Evolutionary conservation across 306 rosid genomes (phyloP), one percentile per base, ranked within the genome.

Genomic region (Adenanthera pavonina): DNA sequence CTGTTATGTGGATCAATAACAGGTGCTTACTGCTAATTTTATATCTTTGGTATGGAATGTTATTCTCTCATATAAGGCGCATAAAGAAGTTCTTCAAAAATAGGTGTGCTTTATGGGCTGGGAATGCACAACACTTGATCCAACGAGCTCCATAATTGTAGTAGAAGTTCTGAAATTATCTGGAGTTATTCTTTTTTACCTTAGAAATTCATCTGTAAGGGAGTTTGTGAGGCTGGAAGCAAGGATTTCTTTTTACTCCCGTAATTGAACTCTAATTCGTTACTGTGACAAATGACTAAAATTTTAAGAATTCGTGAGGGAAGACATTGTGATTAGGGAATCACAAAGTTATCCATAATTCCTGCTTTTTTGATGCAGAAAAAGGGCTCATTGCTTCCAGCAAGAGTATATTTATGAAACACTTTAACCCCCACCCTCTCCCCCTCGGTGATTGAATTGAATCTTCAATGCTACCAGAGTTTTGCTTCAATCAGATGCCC

Each of bases 21-120:
- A 95, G 98, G 99, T 95, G 65, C 98, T 95, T 82, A 94, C 96
- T 71, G 98, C 99, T 43, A 95, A 95, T 79, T 73, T 89, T 80
- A 43, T 95, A 80, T 88, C 99, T 77, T 77, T 95, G 79, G 84
- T 81, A 43, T 95, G 99, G 97, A 93, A 95, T 88, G 99, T 95
- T n/a, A 89, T 95, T 83, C 97, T 95, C 82, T 95, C 98, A 52
- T 95, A 87, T 69, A 95, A 85, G 92, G 94, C 99, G 69, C 99
- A 93, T 92, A 92, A 84, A 65, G 95, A 91, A 87, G 87, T 95
- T 74, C 75, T 86, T 78, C 83, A 69, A 65, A 89, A 90, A 87
- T 90, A 89, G 95, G 93, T 86, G 77, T 54, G 80, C 67, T 85
- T 68, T 41, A 74, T 74, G 10, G 49, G 84, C 59, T 34, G 20